These are phyloP conservation scores for Aspergillus eucalypticola DNA, from an alignment of 2,329 filamentous ascomycete species.

Conservation along the genomic window DNA sequence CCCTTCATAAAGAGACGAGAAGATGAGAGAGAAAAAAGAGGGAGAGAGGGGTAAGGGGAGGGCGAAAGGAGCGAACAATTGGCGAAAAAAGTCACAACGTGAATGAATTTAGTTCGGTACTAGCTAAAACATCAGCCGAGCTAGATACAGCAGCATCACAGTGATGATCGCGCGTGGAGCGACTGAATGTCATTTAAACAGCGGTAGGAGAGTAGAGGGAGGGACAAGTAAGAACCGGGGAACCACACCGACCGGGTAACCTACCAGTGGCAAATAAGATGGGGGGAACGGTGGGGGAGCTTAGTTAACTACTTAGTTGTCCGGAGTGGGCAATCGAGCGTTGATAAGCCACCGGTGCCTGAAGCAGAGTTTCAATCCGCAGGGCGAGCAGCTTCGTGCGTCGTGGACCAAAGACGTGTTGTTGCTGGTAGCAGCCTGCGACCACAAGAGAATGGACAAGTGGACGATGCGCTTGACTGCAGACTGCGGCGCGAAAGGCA, in stretches of 20 bases:
- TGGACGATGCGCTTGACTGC: conserved; percentile 20
- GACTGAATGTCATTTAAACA: background rate
- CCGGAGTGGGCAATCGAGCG: conserved; percentile 6
- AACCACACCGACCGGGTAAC: conserved; percentile 11
- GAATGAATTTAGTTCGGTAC: background rate
- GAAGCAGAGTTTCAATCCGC: conserved; percentile 1
- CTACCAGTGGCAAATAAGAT: conserved; percentile 13
- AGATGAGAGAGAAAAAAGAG: background rate
- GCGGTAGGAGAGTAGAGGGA: no score
- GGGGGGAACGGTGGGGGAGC: background rate
- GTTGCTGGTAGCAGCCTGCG: conserved; percentile 6
- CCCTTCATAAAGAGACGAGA: conserved; percentile 19
- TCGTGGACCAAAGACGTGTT: conserved; percentile 4
- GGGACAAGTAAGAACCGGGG: conserved; percentile 12
- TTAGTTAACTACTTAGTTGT: background rate
- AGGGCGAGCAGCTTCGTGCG: conserved; percentile 4
- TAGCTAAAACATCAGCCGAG: conserved; percentile 8
- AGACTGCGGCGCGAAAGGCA: conserved; percentile 15
- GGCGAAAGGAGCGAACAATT: conserved; percentile 3
- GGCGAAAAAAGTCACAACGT: background rate
- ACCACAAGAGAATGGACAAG: conserved; percentile 21
- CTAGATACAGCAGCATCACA: conserved; percentile 1
- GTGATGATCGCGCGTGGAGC: conserved; percentile 8
- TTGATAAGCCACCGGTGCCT: conserved; percentile 5
- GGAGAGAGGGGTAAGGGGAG: background rate